Conservation (phyloP, 1,284 basidiomycete species). For the Stereum hirsutum region DNA sequence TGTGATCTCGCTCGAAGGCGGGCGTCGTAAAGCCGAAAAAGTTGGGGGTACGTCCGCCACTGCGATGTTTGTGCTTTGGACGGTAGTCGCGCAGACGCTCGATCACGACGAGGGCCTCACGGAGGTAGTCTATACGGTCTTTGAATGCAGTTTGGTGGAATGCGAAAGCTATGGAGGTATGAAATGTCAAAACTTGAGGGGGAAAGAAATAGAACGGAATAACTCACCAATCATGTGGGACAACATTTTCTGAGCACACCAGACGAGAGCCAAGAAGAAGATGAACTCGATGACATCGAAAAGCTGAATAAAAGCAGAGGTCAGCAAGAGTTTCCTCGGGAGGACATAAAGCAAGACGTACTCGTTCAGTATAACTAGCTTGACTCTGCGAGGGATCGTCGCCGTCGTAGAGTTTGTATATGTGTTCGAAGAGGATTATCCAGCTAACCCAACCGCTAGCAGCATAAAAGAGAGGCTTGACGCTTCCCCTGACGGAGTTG, state of each 20-base stretch:
- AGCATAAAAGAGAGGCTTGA: conserved; percentile 63
- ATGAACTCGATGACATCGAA: conserved; percentile 55
- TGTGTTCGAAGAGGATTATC: conserved; percentile 57
- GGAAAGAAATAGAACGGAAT: background rate
- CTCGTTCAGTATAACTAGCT: conserved; percentile 45
- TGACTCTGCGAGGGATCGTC: conserved; percentile 32
- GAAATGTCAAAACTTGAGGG: background rate
- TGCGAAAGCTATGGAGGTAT: conserved; percentile 36
- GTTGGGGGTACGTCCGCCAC: conserved; percentile 31
- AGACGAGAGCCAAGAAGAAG: conserved; percentile 58
- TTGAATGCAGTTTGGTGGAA: conserved; percentile 74
- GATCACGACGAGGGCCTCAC: conserved; percentile 47
- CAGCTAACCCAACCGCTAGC: conserved; percentile 60
- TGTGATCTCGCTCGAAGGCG: background rate
- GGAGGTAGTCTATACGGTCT: conserved; percentile 57
- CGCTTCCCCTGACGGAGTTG: conserved; percentile 53
- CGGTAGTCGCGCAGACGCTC: conserved; percentile 65
- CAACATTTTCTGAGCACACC: conserved; percentile 53
- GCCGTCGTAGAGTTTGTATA: conserved; percentile 45
- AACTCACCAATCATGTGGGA: conserved; percentile 47
- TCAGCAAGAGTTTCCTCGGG: background rate
- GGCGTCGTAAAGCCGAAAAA: conserved; percentile 20
- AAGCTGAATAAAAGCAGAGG: conserved; percentile 22
- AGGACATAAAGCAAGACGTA: conserved; percentile 19
- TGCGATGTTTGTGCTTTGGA: conserved; percentile 28